phyloP scores from a whole-genome alignment of 1,284 basidiomycete genomes.

The Inonotus hispidus region DNA sequence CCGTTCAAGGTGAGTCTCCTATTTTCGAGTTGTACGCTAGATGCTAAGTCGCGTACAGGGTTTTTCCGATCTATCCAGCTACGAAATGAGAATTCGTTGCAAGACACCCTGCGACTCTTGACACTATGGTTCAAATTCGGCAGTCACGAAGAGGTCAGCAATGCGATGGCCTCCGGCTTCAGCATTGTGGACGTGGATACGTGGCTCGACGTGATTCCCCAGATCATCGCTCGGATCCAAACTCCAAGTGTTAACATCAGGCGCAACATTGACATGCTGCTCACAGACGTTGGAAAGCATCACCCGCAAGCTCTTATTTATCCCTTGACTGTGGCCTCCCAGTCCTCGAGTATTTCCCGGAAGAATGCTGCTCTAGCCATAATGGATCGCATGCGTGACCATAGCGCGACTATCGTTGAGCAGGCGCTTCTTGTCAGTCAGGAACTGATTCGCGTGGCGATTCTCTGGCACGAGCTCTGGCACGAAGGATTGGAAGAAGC shows the following conservation, averaged over 20 bases:
- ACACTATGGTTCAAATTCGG: conserved; percentile 99
- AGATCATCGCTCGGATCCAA: conserved; percentile 99
- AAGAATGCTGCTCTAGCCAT: conserved; percentile 83
- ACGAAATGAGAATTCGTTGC: conserved; percentile 86
- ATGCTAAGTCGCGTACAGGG: conserved; percentile 38
- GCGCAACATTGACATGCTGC: conserved; percentile 83
- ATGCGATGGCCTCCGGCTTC: conserved; percentile 88
- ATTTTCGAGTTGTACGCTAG: background rate
- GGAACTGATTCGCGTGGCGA: conserved; percentile 96
- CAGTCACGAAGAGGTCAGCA: conserved; percentile 84
- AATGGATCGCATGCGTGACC: conserved; percentile 93
- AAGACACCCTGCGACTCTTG: conserved; percentile 90
- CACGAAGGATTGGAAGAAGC: conserved; percentile 99
- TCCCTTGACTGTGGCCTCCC: conserved; percentile 95
- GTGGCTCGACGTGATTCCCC: conserved; percentile 96
- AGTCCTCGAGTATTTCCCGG: conserved; percentile 85
- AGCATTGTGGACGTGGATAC: conserved; percentile 92
- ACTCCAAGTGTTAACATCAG: conserved; percentile 88
- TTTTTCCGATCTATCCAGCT: conserved; percentile 96
- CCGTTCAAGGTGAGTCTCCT: conserved; percentile 71
- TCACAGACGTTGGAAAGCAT: conserved; percentile 91
- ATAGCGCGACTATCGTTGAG: conserved; percentile 84
- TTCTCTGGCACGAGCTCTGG: conserved; percentile 99
- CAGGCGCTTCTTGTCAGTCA: conserved; percentile 93
- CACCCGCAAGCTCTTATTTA: conserved; percentile 99